Percentiles rank a stretch among this genome's conserved stretches.
Evolutionary conservation across 2,329 filamentous ascomycete genomes (phyloP).

Genomic region (Aspergillus ibericus): DNA sequence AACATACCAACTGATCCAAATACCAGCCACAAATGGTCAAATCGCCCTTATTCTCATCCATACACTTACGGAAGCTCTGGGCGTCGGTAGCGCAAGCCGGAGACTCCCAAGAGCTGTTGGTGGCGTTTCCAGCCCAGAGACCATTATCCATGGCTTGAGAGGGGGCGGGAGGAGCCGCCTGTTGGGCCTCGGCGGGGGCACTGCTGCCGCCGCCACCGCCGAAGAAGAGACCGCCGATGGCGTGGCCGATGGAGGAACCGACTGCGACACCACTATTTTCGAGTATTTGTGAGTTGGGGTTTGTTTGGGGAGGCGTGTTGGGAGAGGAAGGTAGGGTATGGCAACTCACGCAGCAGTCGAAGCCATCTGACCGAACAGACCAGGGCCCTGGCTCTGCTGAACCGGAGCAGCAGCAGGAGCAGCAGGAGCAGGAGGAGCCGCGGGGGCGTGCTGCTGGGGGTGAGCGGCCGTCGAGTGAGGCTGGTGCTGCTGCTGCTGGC

Average conservation of each 20-base stretch:
- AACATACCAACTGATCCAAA: slow-evolving; percentile 76
- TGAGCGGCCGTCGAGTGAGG: slow-evolving; percentile 67
- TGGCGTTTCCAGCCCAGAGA: slow-evolving; percentile 50
- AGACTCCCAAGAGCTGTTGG: slow-evolving; percentile 48
- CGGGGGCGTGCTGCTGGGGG: slow-evolving; percentile 43
- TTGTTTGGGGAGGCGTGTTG: too few relatives aligned
- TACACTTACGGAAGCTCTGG: slow-evolving; percentile 86
- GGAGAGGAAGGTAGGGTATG: too few relatives aligned
- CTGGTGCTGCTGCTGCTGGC: slow-evolving; percentile 67
- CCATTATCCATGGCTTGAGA: slow-evolving; percentile 52
- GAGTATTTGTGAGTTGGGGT: too few relatives aligned
- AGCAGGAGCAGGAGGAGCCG: slow-evolving; percentile 49
- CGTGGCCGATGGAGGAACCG: slow-evolving; percentile 92
- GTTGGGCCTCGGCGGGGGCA: slow-evolving; percentile 54
- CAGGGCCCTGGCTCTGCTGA: slow-evolving; percentile 65
- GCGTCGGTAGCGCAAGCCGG: slow-evolving; percentile 77
- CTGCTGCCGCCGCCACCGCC: slow-evolving; percentile 68
- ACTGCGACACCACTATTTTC: slow-evolving; percentile 86
- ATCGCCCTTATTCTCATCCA: slow-evolving; percentile 92
- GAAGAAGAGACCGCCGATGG: slow-evolving; percentile 80
- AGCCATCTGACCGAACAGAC: slow-evolving; percentile 95
- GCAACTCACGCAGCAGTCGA: slow-evolving; percentile 96
- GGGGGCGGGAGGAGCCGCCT: slow-evolving; percentile 46
- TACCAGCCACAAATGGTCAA: slow-evolving; percentile 98
- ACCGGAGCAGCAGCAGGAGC: slow-evolving; percentile 40